phyloP scores from a whole-genome alignment of 371 early-diverging fungal genomes.

The Mucor lusitanicus region DNA sequence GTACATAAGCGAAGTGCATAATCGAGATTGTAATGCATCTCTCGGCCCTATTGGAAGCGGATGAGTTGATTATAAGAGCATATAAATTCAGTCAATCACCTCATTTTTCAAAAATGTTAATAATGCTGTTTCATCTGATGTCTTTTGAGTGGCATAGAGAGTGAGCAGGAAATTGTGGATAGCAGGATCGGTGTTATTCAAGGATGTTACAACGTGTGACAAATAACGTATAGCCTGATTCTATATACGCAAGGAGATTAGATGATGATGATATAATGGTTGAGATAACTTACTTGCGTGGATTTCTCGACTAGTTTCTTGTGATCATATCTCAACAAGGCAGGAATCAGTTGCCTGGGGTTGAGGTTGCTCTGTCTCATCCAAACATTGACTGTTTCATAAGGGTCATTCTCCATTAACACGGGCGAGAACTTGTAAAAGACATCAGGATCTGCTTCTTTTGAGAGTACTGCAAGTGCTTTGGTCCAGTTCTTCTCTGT shows the following conservation, averaged over 20 bases:
- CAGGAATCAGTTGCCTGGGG: conserved; percentile 85
- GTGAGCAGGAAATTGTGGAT: conserved; percentile 93
- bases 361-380: conserved; percentile 82
- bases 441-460: conserved; percentile 52
- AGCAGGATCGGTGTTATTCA: conserved; percentile 79
- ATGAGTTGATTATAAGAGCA: conserved; percentile 51
- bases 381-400: conserved; percentile 80
- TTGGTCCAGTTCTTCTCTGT: conserved; percentile 70
- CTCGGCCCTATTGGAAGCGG: conserved; percentile 50
- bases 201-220: conserved; percentile 74
- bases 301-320: conserved; percentile 22
- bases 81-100: conserved; percentile 74
- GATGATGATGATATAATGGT: not conserved
- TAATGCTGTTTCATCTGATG: conserved; percentile 62
- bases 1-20: conserved; percentile 87
- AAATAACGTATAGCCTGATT: conserved; percentile 91
- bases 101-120: conserved; percentile 73
- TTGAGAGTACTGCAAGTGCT: conserved; percentile 76
- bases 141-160: conserved; percentile 77
- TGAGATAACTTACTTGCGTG: conserved; percentile 23
- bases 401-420: conserved; percentile 81
- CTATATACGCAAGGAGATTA: conserved; percentile 17
- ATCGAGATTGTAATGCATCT: conserved; percentile 81
- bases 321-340: conserved; percentile 80
- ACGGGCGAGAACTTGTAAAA: conserved; percentile 83